These are phyloP conservation scores for Pleoardoris graminearum DNA, from an alignment of 2,329 filamentous ascomycete species.

Conservation along the genomic window DNA sequence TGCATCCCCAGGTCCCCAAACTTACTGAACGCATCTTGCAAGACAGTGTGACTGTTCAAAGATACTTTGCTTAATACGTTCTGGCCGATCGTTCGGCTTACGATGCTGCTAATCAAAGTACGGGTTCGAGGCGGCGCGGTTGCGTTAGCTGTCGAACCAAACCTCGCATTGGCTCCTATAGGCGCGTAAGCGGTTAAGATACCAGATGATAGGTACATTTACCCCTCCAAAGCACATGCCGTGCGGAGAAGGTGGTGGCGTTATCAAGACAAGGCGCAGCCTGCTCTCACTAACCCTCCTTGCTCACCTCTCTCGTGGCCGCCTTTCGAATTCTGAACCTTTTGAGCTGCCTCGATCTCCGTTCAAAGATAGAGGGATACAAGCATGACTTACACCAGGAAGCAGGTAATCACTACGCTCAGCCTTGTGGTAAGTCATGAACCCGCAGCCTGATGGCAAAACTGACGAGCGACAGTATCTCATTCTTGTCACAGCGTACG, in stretches of 20 bases:
- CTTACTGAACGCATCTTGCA: too few relatives aligned
- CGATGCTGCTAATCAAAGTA: neutral
- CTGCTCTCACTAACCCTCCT: neutral
- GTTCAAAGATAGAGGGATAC: too few relatives aligned
- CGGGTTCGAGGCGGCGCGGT: neutral
- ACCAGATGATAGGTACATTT: neutral
- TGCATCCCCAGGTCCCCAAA: too few relatives aligned
- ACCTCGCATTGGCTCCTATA: neutral
- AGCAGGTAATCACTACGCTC: slow-evolving; percentile 45
- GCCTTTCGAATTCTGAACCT: neutral
- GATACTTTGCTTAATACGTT: neutral
- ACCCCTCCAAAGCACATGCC: neutral
- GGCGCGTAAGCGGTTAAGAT: neutral
- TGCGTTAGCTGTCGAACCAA: neutral
- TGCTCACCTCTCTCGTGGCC: neutral
- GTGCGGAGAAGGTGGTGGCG: slow-evolving; percentile 1
- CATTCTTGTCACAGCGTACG: slow-evolving; percentile 43
- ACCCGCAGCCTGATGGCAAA: neutral
- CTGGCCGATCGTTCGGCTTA: neutral
- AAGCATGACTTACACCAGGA: slow-evolving; percentile 42
- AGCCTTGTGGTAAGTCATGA: slow-evolving; percentile 40
- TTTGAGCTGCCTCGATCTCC: neutral
- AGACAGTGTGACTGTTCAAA: too few relatives aligned
- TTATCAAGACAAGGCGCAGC: neutral
- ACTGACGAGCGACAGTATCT: slow-evolving; percentile 44